Evolutionary conservation across 768 basidiomycete genomes (phyloP).

Genomic region (Dioszegia hungarica): DNA sequence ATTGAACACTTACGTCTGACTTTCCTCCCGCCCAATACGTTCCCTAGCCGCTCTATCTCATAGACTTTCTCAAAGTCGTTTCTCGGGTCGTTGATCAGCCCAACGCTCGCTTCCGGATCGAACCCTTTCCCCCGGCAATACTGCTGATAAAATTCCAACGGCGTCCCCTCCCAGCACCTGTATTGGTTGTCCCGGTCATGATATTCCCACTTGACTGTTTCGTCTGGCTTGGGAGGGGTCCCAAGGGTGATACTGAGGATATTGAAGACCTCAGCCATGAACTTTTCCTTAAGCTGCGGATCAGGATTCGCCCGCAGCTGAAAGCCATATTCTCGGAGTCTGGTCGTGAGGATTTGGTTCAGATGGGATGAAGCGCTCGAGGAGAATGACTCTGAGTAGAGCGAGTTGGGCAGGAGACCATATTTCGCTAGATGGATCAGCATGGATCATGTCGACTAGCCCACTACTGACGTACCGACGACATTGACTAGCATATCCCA

Average conservation of each 20-base stretch:
- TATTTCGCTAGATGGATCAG: slow-evolving; percentile 58
- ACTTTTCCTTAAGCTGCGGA: slow-evolving; percentile 70
- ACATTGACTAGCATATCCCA: slow-evolving; percentile 85
- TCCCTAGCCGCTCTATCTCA: slow-evolving; percentile 87
- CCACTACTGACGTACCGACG: slow-evolving; percentile 54
- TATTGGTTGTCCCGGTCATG: slow-evolving; percentile 72
- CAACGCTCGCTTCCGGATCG: slow-evolving; percentile 75
- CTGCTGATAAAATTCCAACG: slow-evolving; percentile 68
- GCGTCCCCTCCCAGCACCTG: slow-evolving; percentile 71
- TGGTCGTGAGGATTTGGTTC: slow-evolving; percentile 62
- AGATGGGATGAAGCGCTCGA: slow-evolving; percentile 70
- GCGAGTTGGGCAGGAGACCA: slow-evolving; percentile 74
- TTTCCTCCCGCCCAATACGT: slow-evolving; percentile 78
- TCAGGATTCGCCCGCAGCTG: slow-evolving; percentile 67
- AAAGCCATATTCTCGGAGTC: slow-evolving; percentile 84
- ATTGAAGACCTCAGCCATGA: slow-evolving; percentile 76
- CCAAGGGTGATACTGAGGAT: slow-evolving; percentile 82
- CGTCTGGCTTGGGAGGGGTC: slow-evolving; percentile 69
- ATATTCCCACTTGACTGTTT: slow-evolving; percentile 78
- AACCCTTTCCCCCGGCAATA: slow-evolving; percentile 60
- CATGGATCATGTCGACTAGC: background rate
- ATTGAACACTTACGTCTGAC: slow-evolving; percentile 63
- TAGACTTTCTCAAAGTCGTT: slow-evolving; percentile 77
- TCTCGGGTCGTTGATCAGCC: slow-evolving; percentile 79
- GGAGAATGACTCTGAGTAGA: slow-evolving; percentile 79